Conservation (phyloP, 1,284 basidiomycete genomes). For the Ustilago hordei region DNA sequence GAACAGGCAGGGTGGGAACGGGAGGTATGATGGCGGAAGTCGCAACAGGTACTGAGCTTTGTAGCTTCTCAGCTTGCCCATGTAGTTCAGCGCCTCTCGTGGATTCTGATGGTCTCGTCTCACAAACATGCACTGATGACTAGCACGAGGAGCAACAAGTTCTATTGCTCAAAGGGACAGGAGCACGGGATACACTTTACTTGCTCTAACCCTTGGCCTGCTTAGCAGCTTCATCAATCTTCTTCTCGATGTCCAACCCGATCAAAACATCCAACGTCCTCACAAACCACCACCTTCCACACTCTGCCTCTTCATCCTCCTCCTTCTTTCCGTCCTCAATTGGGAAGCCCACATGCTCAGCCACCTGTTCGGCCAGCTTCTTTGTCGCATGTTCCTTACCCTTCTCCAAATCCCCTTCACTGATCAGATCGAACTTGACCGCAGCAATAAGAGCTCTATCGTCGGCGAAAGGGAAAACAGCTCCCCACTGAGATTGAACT, state of each 20-base stretch:
- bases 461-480: slow-evolving; percentile 55
- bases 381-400: slow-evolving; percentile 23
- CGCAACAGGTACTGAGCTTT: slow-evolving; percentile 38
- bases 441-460: slow-evolving; percentile 33
- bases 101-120: no score
- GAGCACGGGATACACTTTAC: neutral
- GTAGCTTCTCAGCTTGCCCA: neutral
- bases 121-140: no score
- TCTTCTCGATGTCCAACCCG: slow-evolving; percentile 52
- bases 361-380: slow-evolving; percentile 36
- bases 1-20: slow-evolving; percentile 6
- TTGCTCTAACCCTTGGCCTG: slow-evolving; percentile 23
- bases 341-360: slow-evolving; percentile 47
- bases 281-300: slow-evolving; percentile 50
- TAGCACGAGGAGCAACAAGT: neutral
- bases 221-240: slow-evolving; percentile 43
- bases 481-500: slow-evolving; percentile 48
- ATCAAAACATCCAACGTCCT: slow-evolving; percentile 51
- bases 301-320: slow-evolving; percentile 38
- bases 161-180: neutral
- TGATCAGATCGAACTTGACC: slow-evolving; percentile 35
- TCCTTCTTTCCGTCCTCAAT: slow-evolving; percentile 37
- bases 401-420: slow-evolving; percentile 19
- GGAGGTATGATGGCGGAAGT: slow-evolving; percentile 32
- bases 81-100: neutral